Base-by-base conservation (phyloP, 768 basidiomycete genomes). In the Boletus subcaerulescens region DNA sequence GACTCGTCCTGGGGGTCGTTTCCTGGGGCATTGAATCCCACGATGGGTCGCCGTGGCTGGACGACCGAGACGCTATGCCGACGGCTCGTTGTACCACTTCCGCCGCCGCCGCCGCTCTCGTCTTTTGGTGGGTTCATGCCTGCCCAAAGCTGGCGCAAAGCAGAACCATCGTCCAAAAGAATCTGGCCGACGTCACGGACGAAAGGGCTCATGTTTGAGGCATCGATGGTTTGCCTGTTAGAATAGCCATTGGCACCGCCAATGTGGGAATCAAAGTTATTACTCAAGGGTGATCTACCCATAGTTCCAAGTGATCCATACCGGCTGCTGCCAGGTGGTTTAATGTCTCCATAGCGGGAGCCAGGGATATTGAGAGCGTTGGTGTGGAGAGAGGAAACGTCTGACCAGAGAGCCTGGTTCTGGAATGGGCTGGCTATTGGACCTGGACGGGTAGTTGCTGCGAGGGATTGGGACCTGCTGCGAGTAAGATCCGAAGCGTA, bases 21-120 rank as follows among this genome's bases (percentile, higher is more conserved):
- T 1, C 77, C 80, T 4, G 45, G 22, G 2, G 45, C 40, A 17
- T 18, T 42, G 71, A 90, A 90, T 3, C 87, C 65, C 2, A 87
- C 81, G 46, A 86, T 74, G 51, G 83, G 77, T 45, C 86, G 72
- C 5, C 86, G 77, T 0, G 89, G 87, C 65, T 89, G 91, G 13
- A 91, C 88, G 62, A 91, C 82, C 57, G 86, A 88, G 60, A 93
- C 90, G 55, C 88, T 91, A 59, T 93, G 91, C 18, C 91, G 76
- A 36, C 91, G 74, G 60, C 89, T 91, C 8, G 91, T 91, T 5
- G 89, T 87, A 3, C 90, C 91, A 61, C 90, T 92, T 29, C 29
- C 29, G 0, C 85, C 86, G 8, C 75, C 79, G 5, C 77, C 76
- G 7, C 82, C 84, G 45, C 80, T 81, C 67, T 87, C 83, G 56